A percentile compares a stretch with the other conserved stretches of the same genome.
These are phyloP conservation scores for Coniochaeta pulveracea DNA, from an alignment of 2,329 filamentous ascomycete species.

Conservation along the genomic window DNA sequence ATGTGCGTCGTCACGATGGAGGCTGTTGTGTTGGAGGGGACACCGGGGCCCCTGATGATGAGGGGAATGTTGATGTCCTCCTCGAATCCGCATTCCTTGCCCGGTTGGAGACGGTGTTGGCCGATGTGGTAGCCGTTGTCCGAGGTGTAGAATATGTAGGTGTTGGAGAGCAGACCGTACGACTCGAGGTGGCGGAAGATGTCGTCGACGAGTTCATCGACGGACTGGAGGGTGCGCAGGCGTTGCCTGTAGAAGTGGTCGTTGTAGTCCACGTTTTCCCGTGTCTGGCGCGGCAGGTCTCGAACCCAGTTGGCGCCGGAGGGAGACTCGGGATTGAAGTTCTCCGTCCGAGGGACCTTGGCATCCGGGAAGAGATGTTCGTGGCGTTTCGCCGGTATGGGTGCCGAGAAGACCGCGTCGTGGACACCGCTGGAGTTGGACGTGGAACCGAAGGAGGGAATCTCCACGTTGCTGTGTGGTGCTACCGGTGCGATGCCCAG, in stretches of 20 bases:
- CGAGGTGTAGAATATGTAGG: constrained; percentile 45
- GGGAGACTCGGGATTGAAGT: constrained; percentile 52
- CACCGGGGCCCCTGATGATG: constrained; percentile 45
- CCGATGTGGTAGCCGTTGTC: constrained; percentile 51
- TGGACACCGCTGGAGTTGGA: constrained; percentile 5
- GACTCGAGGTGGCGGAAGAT: constrained; percentile 17
- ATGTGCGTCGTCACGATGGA: constrained; percentile 47
- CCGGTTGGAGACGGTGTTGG: constrained; percentile 45
- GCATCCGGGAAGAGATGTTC: constrained; percentile 46
- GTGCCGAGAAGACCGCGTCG: constrained; percentile 25
- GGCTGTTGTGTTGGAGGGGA: constrained; percentile 27
- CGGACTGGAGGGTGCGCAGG: constrained; percentile 28
- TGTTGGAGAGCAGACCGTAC: constrained; percentile 40
- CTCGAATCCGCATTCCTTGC: constrained; percentile 46
- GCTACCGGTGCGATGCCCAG: constrained; percentile 47
- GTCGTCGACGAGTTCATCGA: constrained; percentile 30
- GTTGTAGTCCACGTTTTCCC: constrained; percentile 28
- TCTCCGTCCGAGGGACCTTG: constrained; percentile 48
- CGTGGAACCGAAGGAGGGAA: not conserved
- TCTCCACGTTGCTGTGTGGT: constrained; percentile 38
- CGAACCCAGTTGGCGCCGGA: constrained; percentile 33
- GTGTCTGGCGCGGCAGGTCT: constrained; percentile 22
- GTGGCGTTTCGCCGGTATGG: constrained; percentile 47
- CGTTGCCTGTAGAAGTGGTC: constrained; percentile 36
- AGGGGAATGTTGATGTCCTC: constrained; percentile 50